Evolutionary conservation across 2,329 filamentous ascomycete species (phyloP).

Genomic region (Coleophoma eucalyptorum): DNA sequence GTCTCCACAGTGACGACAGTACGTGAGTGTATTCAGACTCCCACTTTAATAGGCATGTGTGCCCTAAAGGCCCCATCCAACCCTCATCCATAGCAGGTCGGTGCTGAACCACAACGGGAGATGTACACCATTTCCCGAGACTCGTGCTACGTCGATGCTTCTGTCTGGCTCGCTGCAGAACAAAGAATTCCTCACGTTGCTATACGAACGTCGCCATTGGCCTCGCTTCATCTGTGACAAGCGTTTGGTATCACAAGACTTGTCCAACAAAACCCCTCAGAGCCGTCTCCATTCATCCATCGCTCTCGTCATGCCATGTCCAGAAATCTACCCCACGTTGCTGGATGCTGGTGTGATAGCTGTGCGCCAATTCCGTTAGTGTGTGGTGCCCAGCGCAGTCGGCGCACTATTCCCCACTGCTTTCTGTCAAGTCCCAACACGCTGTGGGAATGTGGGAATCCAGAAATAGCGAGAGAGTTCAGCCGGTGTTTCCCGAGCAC

Average conservation of each 20-base stretch:
- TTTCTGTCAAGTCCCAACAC: too few species aligned
- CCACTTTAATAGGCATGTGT: neutral
- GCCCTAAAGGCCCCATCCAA: neutral
- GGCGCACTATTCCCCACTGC: neutral
- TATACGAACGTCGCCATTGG: neutral
- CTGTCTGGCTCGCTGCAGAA: neutral
- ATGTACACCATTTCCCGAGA: neutral
- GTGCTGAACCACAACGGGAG: neutral
- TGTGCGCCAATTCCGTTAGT: constrained; percentile 14
- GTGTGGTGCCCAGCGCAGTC: neutral
- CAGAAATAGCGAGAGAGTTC: too few species aligned
- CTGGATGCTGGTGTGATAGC: constrained; percentile 26
- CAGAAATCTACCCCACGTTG: constrained; percentile 33
- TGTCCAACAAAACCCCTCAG: neutral
- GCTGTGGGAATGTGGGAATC: too few species aligned
- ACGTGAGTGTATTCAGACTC: neutral
- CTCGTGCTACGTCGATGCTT: neutral
- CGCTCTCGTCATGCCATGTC: neutral
- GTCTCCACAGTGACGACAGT: neutral
- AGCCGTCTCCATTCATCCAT: neutral
- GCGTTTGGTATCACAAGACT: constrained; percentile 6
- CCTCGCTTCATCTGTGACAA: neutral
- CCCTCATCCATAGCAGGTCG: neutral
- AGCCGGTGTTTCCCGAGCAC: constrained; percentile 1
- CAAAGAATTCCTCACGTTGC: neutral